A percentile compares a stretch with the other conserved stretches of the same genome.
phyloP scores from a whole-genome alignment of 208 protist genomes.

The Tetramitus jugosus region DNA sequence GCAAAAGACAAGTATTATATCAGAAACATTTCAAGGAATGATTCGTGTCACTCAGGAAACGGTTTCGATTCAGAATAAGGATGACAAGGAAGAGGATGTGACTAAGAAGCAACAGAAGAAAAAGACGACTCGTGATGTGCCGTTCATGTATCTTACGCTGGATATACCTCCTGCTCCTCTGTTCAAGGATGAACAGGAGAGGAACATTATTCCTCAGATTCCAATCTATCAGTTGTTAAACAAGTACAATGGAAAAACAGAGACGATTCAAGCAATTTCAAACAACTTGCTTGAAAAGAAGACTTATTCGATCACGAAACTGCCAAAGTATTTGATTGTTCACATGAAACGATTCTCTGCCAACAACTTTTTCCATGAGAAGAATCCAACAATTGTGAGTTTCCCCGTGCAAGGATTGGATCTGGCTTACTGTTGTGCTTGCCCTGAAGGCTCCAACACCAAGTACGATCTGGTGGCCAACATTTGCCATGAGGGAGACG shows the following conservation, averaged over 20 bases:
- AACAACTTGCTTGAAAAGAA: conserved; percentile 14
- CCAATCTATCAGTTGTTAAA: conserved; percentile 43
- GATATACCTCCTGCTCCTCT: conserved; percentile 56
- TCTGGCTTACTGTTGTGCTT: neutral
- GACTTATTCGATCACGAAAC: conserved; percentile 41
- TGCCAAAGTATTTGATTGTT: conserved; percentile 60
- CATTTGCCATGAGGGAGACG: conserved; percentile 51
- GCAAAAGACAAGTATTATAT: conserved; percentile 35
- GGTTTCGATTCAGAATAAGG: neutral
- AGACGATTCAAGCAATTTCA: conserved; percentile 8
- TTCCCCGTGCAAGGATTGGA: conserved; percentile 50
- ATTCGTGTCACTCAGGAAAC: neutral
- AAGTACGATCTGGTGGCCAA: conserved; percentile 49
- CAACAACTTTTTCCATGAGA: conserved; percentile 61
- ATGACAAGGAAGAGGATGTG: neutral
- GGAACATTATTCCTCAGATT: conserved; percentile 58
- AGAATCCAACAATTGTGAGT: conserved; percentile 63
- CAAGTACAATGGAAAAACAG: conserved; percentile 53
- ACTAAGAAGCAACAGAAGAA: neutral
- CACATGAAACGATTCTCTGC: conserved; percentile 58
- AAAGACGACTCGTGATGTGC: neutral
- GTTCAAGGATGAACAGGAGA: conserved; percentile 53
- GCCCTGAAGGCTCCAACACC: neutral
- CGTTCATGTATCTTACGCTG: conserved; percentile 46
- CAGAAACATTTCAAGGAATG: conserved; percentile 36